Base-by-base conservation (phyloP, 2,329 filamentous ascomycete species). In the Chrysoporthe deuterocubensis region DNA sequence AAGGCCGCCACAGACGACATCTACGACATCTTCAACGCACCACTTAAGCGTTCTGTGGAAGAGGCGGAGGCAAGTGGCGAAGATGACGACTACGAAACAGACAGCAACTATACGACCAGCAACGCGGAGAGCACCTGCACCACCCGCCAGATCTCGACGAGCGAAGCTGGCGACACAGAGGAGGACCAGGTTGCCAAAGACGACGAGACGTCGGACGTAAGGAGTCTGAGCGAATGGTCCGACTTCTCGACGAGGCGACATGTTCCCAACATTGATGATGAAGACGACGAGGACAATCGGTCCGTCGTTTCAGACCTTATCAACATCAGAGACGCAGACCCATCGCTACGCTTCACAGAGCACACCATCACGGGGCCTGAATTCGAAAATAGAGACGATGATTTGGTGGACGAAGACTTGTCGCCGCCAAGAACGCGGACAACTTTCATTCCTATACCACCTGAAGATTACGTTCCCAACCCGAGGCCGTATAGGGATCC, bases 1-100 rank as follows among this genome's bases (percentile, higher is more conserved):
- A 92, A 89, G 73, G 95, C 96, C 71, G 96, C 96, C 4, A 97
- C 95, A 70, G 94, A 98, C 73, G 96, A 99, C 73, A 97, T 99
- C 64, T 98, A 98, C 75, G 94, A 94, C 67, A 93, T 99, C 60
- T 99, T 98, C 80, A 98, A 96, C 75, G 92, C 96, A 67, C 95
- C 96, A 1, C 78, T 95, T 26, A 80, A 81, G 66, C 70, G 78
- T 64, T 76, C 72, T 69, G 75, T 71, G 18, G 75, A 63, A 1
- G 74, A 79, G 18, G 78, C 79, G 40, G 81, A 82, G 8, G 81
- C 79, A 52, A 84, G 80, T 64, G 86, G 84, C 34, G 83, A 84
- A 2, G 89, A 93, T 16, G 89, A 90, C 67, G 89, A 91, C 58
- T 92, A 92, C 71, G 91, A 94, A 72, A 86, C 85, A 2, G 88